A percentile compares a stretch with the other conserved stretches of the same genome.
phyloP scores from a whole-genome alignment of 495 filamentous ascomycete genomes.

The Neurospora cerealis region DNA sequence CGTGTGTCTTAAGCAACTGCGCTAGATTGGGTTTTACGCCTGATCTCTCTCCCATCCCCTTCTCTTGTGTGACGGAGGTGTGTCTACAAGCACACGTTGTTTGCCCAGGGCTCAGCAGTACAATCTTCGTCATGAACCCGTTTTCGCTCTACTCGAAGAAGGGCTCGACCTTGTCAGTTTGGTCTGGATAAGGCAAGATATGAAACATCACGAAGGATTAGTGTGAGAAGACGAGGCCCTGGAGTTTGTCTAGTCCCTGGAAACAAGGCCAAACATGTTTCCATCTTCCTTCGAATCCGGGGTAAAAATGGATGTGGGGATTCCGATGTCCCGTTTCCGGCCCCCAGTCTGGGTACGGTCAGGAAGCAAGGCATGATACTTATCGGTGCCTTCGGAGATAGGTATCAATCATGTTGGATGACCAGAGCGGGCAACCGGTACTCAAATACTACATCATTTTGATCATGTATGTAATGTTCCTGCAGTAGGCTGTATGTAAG shows the following conservation, averaged over 20 bases:
- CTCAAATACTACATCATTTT: not conserved
- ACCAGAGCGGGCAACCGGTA: not conserved
- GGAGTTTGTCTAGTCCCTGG: not conserved
- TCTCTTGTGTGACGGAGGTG: not conserved
- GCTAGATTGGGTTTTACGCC: not conserved
- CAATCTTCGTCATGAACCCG: not conserved
- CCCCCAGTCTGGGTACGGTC: not conserved
- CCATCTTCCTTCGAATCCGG: not conserved
- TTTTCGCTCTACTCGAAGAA: not conserved
- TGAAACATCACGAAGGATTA: not conserved
- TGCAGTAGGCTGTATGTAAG: not conserved
- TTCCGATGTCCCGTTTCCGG: not conserved
- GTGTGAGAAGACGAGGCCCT: not conserved
- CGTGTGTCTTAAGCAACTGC: not conserved
- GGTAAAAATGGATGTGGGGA: not conserved
- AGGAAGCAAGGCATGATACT: not conserved
- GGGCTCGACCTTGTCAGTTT: not conserved
- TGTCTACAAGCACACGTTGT: not conserved
- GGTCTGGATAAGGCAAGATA: not conserved
- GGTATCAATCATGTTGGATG: not conserved
- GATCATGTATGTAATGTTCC: not conserved
- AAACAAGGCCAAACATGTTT: not conserved
- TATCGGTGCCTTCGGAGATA: not conserved
- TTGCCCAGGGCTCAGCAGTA: not conserved
- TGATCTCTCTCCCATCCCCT: not conserved